Conservation (phyloP, 2,329 filamentous ascomycete species). For the Stylonectria norvegica region DNA sequence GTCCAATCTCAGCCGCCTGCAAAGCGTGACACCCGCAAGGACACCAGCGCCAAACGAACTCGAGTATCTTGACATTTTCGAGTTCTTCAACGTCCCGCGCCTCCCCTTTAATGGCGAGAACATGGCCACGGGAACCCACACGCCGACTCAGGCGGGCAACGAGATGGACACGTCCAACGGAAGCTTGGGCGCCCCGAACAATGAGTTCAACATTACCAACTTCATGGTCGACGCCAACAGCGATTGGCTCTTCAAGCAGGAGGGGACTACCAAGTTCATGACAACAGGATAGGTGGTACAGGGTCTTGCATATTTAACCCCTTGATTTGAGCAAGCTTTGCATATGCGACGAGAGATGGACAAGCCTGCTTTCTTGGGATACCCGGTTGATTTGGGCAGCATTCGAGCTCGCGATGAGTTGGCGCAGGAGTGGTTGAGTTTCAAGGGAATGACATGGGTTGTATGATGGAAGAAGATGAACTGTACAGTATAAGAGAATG, state of each 20-base stretch:
- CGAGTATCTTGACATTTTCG: slow-evolving; percentile 89
- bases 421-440: slow-evolving; percentile 4
- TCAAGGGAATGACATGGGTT: too few species aligned
- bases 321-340: not conserved
- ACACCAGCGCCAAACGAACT: slow-evolving; percentile 77
- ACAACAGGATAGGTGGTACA: slow-evolving; percentile 15
- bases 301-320: not conserved
- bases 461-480: too few species aligned
- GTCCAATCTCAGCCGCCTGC: slow-evolving; percentile 41
- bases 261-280: slow-evolving; percentile 30
- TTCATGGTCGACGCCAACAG: slow-evolving; percentile 72
- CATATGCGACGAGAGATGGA: slow-evolving; percentile 2
- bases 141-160: slow-evolving; percentile 19
- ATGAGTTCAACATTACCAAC: slow-evolving; percentile 76
- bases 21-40: slow-evolving; percentile 57
- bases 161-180: slow-evolving; percentile 29
- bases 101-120: slow-evolving; percentile 51
- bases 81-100: slow-evolving; percentile 89
- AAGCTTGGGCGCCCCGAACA: slow-evolving; percentile 40
- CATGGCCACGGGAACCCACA: slow-evolving; percentile 17
- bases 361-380: slow-evolving; percentile 13
- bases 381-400: slow-evolving; percentile 14
- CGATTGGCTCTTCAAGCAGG: slow-evolving; percentile 69
- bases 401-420: not conserved
- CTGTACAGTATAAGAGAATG: too few species aligned